phyloP scores from a whole-genome alignment of 2,329 filamentous ascomycete genomes.

The Diplodia corticola region DNA sequence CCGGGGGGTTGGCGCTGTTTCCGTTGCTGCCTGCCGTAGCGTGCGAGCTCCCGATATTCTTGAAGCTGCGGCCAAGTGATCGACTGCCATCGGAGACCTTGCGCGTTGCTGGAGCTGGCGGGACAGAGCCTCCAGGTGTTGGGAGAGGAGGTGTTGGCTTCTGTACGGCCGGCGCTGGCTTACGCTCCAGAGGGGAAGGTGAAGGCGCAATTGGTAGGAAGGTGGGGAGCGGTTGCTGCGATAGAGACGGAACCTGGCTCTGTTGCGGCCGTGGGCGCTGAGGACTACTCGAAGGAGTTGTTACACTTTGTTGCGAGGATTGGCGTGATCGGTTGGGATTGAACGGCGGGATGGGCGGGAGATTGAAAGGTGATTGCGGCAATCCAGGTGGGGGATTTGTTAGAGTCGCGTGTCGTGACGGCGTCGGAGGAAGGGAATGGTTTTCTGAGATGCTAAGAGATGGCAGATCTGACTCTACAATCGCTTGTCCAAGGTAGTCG shows the following conservation, averaged over 20 bases:
- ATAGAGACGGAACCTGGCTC: constrained; percentile 28
- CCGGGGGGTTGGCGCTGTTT: constrained; percentile 46
- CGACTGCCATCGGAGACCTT: constrained; percentile 13
- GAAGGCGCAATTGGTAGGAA: constrained; percentile 25
- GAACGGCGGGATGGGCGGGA: constrained; percentile 40
- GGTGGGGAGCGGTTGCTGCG: constrained; percentile 36
- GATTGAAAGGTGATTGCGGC: constrained; percentile 9
- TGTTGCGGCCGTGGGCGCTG: constrained; percentile 4
- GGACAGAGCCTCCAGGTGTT: not conserved
- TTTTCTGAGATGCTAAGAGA: not conserved
- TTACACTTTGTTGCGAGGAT: constrained; percentile 20
- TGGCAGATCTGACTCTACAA: not conserved
- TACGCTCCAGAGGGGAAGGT: not conserved
- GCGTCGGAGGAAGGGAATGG: not conserved
- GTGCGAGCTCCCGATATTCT: constrained; percentile 22
- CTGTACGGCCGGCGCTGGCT: constrained; percentile 1
- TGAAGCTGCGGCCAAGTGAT: constrained; percentile 20
- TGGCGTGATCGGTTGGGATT: constrained; percentile 29
- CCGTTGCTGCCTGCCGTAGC: not conserved
- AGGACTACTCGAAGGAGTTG: not conserved
- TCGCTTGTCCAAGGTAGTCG: constrained; percentile 13
- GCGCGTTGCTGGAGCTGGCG: constrained; percentile 17
- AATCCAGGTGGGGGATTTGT: constrained; percentile 4
- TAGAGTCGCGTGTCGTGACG: constrained; percentile 5
- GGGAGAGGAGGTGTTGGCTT: not conserved